phyloP scores from a whole-genome alignment of 345 rosid species.

The Gossypium arboreum region DNA sequence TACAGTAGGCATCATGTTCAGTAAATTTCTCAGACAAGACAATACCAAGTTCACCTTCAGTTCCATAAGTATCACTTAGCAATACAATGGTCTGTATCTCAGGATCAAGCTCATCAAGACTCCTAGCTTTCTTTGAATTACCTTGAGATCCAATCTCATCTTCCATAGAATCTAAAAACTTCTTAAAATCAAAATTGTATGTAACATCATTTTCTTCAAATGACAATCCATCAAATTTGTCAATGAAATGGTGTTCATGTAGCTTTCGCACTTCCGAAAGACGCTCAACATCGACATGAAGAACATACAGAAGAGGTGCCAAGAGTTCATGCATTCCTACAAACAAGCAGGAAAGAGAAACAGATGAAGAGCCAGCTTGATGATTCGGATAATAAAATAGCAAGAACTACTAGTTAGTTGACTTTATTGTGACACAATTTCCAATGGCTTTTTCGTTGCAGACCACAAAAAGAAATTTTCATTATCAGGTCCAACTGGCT shows the following conservation, averaged over 20 bases:
- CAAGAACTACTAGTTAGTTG: not conserved
- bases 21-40: conserved; percentile 91
- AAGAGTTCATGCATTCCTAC: conserved; percentile 97
- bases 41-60: conserved; percentile 96
- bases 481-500: not conserved
- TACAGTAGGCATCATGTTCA: conserved; percentile 97
- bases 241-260: conserved; percentile 81
- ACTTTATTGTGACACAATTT: not conserved
- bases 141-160: conserved; percentile 53
- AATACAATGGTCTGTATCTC: conserved; percentile 60
- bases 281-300: conserved; percentile 77
- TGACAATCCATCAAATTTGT: conserved; percentile 79
- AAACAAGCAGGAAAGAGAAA: conserved; percentile 13
- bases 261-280: conserved; percentile 76
- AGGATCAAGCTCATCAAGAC: conserved; percentile 81
- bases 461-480: not conserved
- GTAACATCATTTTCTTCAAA: conserved; percentile 69
- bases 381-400: not conserved
- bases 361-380: conserved; percentile 6
- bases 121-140: conserved; percentile 41
- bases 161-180: conserved; percentile 56
- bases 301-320: conserved; percentile 93
- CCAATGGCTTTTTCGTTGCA: not conserved
- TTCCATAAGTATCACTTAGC: conserved; percentile 89
- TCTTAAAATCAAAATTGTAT: conserved; percentile 80